These are phyloP conservation scores for Ceratobasidium theobromae DNA, from an alignment of 1,284 basidiomycete genomes.

Conservation along the genomic window DNA sequence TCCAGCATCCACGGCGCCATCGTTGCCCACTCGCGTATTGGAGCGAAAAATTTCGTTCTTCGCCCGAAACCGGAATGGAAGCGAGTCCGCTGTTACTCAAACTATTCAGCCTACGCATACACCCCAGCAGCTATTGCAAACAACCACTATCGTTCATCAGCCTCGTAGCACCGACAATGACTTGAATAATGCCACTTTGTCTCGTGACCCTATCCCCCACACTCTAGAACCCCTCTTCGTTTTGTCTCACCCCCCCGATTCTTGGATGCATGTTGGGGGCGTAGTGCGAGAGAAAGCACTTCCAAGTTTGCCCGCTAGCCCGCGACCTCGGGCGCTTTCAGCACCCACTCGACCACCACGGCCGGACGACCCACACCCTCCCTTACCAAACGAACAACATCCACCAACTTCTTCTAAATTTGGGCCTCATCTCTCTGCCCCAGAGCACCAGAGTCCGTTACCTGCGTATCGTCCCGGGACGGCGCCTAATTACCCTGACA, in stretches of 20 bases:
- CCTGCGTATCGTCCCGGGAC: neutral
- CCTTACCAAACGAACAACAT: neutral
- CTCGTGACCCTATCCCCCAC: neutral
- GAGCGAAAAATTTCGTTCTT: slow-evolving; percentile 26
- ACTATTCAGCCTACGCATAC: slow-evolving; percentile 17
- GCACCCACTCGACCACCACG: slow-evolving; percentile 5
- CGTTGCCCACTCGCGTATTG: neutral
- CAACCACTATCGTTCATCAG: neutral
- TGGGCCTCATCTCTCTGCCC: neutral
- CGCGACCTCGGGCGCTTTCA: slow-evolving; percentile 14
- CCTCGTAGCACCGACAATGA: neutral
- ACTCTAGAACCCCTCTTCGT: neutral
- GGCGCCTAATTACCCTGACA: too few relatives aligned
- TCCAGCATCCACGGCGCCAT: neutral
- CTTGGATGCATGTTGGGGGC: slow-evolving; percentile 6
- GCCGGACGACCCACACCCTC: neutral
- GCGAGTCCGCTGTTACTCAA: neutral
- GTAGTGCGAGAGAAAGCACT: neutral
- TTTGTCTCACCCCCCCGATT: neutral
- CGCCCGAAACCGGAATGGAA: slow-evolving; percentile 6
- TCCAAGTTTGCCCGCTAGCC: neutral
- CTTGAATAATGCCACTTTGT: neutral
- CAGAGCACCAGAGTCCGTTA: neutral
- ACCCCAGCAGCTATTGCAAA: neutral
- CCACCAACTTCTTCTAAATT: neutral